Conservation (phyloP, 768 basidiomycete species). For the Boletus fagicola region DNA sequence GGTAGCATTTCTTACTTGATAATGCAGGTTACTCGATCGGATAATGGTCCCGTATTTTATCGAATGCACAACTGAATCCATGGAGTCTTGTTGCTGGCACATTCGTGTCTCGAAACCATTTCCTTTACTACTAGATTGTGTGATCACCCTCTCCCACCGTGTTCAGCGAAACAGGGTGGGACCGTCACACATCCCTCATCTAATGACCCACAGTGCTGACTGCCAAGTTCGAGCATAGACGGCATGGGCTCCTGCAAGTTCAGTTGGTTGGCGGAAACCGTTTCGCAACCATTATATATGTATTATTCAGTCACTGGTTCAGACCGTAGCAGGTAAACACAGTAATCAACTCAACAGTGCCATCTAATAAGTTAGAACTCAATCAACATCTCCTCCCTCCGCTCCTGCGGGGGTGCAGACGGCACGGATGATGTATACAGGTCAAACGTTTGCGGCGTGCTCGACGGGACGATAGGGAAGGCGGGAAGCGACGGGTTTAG, state of each 20-base stretch:
- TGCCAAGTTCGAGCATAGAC: background rate
- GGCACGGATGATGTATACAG: constrained; percentile 49
- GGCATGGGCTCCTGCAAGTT: background rate
- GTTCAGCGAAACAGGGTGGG: background rate
- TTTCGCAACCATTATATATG: background rate
- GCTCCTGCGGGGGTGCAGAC: constrained; percentile 49
- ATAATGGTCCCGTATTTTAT: background rate
- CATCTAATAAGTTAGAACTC: constrained; percentile 29
- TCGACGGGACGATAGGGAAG: constrained; percentile 66
- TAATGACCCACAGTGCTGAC: background rate
- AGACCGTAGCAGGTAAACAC: background rate
- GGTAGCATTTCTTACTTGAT: background rate
- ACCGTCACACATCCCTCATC: background rate
- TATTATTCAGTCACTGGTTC: constrained; percentile 6
- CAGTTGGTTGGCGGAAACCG: background rate
- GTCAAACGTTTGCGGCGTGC: constrained; percentile 51
- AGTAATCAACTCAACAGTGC: background rate
- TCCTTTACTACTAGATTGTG: background rate
- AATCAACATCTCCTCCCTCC: constrained; percentile 58
- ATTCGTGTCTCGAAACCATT: background rate
- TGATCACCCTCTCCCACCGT: background rate
- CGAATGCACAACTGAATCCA: background rate
- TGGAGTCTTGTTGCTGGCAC: background rate
- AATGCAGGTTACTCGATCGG: background rate
- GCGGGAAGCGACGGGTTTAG: constrained; percentile 43